Base-by-base conservation (phyloP, 345 rosid genomes). In the Punica granatum region DNA sequence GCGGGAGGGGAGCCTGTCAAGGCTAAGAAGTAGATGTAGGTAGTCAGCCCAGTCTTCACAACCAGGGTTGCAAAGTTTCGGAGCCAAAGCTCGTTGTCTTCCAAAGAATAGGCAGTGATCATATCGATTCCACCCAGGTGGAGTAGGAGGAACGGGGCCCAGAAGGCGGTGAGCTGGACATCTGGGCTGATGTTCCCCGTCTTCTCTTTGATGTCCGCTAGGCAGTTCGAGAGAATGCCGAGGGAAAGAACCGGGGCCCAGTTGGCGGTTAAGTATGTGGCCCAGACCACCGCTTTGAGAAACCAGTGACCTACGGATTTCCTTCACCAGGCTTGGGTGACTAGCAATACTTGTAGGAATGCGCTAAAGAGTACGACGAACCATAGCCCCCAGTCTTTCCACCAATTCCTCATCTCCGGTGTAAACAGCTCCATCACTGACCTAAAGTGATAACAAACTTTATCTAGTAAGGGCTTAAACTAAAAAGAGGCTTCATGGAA, bases 351-450 rank as follows among this genome's bases (percentile, higher is more conserved):
- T 58, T 80, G 82, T 6, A 76, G 30, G 13, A 41, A 3, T 16
- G 76, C 67, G 75, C 80, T 74, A 1, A 67, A 14, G 3, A 51
- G 26, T 3, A 78, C 70, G 61, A 74, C 1, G 14, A 30, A 36
- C 7, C 72, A 70, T 10, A 77, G 53, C 69, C 69, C 79, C 84
- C 82, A 80, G 7, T 53, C 54, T 4, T 70, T 72, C 78, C 78
- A 65, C 28, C 65, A 2, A 4, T 63, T 51, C 5, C 60, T 61
- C 12, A 59, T 0, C 9, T 15, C 28, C 13, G 48, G 0, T 0
- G 58, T 18, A 39, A 74, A 2, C 12, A 68, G 21, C 39, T 35
- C 66, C 60, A 60, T 60, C 34, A 16, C 32, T 30, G 34, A 8
- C 63, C 36, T 59, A 4, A 30, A n/a, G n/a, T n/a, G n/a, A n/a